Base-by-base conservation (phyloP, 192 early-diverging fungal genomes). In the Tieghemiomyces parasiticus region DNA sequence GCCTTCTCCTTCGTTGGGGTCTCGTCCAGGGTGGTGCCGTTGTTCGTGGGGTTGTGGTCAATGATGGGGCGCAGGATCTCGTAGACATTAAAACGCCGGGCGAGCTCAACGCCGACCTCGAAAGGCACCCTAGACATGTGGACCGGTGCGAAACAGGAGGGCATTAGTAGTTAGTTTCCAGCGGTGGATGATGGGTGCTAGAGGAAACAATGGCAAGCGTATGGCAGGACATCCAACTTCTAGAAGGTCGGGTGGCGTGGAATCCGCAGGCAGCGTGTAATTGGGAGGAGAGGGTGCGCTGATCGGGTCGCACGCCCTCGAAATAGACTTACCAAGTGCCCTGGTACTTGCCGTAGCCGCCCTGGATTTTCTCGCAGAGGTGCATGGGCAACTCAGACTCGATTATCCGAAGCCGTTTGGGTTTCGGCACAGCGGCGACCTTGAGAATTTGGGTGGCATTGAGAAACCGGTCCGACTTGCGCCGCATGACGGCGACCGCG, bases 381-480 rank as follows among this genome's bases (percentile, higher is more conserved):
- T 90, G 89, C 0, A 73, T 86, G 62, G 88, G 85, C 12, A 95
- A 80, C 66, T 95, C 93, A 59, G 85, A 77, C 67, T 97, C 96
- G 45, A 99, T 75, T 55, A 99, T 95, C 59, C 90, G 84, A 25
- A 92, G 93, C 47, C 96, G 74, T 65, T 82, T 81, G 3, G 85
- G 84, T 75, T 97, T 97, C 58, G 95, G 91, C 49, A 99, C 83
- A 10, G 84, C 82, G 6, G 94, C 96, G 2, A 96, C 94, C 70
- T 99, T 99, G 25, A 99, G 78, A 54, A 99, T 89, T 70, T 99
- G 96, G 0, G 96, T 99, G 16, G 93, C 93, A 69, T 99, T 99
- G 45, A 99, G 72, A 69, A 82, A 97, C 14, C 84, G 87, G 66
- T 99, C 96, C 4, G 80, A 75, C 53, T 81, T 78, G 61, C 87